These are phyloP conservation scores for Actinomucor elegans DNA, from an alignment of 371 early-diverging fungal species.

Conservation along the genomic window DNA sequence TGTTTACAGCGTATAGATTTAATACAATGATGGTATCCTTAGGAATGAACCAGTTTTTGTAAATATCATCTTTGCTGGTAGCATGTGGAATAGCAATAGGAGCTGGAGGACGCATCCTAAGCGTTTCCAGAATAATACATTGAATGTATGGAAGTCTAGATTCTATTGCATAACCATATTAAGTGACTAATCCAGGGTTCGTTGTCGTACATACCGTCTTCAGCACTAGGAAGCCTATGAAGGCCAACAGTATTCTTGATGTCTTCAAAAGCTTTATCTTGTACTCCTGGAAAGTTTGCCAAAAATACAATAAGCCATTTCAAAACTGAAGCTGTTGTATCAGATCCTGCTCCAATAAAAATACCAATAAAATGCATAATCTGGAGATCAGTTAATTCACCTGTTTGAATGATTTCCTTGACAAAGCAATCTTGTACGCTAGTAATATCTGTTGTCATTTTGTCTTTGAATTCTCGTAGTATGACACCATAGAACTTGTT, in stretches of 20 bases:
- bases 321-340: conserved; percentile 41
- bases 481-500: conserved; percentile 32
- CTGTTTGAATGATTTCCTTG: conserved; percentile 26
- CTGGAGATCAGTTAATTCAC: conserved; percentile 33
- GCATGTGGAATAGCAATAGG: conserved; percentile 50
- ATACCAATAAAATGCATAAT: conserved; percentile 30
- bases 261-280: conserved; percentile 38
- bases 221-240: conserved; percentile 27
- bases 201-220: conserved; percentile 36
- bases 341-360: conserved; percentile 51
- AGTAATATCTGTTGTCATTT: background rate
- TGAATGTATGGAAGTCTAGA: conserved; percentile 33
- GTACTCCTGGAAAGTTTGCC: conserved; percentile 41
- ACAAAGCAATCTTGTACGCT: conserved; percentile 38
- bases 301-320: conserved; percentile 44
- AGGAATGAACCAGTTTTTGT: conserved; percentile 50
- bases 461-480: conserved; percentile 22
- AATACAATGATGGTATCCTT: conserved; percentile 44
- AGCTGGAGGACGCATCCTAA: conserved; percentile 41
- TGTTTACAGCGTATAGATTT: conserved; percentile 42
- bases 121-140: conserved; percentile 45
- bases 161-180: conserved; percentile 24
- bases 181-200: no score
- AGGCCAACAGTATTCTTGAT: conserved; percentile 28
- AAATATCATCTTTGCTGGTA: conserved; percentile 36